Percentiles rank a stretch among this genome's conserved stretches.
Conservation (phyloP, 2,329 filamentous ascomycete species). For the Exophiala alcalophila region DNA sequence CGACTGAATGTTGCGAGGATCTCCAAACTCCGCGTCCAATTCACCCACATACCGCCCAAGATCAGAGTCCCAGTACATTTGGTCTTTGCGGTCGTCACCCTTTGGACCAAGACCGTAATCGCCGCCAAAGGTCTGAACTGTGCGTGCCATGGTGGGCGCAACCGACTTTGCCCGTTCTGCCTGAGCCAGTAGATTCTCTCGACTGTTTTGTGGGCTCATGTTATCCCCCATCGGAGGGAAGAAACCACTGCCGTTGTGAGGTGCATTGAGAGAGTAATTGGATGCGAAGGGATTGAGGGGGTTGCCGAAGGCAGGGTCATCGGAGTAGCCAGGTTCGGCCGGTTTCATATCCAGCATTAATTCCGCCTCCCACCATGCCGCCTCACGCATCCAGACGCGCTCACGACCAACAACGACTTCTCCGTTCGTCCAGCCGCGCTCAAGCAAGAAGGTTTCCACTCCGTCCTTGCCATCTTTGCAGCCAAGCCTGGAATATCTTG, state of each 20-base stretch:
- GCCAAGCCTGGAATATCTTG: constrained; percentile 76
- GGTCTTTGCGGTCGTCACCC: constrained; percentile 72
- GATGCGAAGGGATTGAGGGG: constrained; percentile 56
- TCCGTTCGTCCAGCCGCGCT: constrained; percentile 96
- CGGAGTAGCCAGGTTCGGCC: constrained; percentile 43
- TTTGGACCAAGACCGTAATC: constrained; percentile 88
- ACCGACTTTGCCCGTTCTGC: constrained; percentile 51
- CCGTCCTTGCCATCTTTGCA: constrained; percentile 89
- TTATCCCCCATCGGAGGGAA: constrained; percentile 64
- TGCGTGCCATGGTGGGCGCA: constrained; percentile 62
- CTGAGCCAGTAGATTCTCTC: constrained; percentile 66
- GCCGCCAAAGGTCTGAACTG: constrained; percentile 58
- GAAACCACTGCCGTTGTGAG: constrained; percentile 58
- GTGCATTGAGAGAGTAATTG: constrained; percentile 63
- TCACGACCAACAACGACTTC: constrained; percentile 89
- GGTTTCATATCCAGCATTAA: constrained; percentile 89
- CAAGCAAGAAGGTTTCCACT: constrained; percentile 88
- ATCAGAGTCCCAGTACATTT: constrained; percentile 68
- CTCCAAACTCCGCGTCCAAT: constrained; percentile 73
- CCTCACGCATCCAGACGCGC: constrained; percentile 92
- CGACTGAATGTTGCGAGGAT: constrained; percentile 72
- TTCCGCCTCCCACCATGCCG: constrained; percentile 96
- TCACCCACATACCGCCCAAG: constrained; percentile 63
- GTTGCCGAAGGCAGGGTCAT: constrained; percentile 31
- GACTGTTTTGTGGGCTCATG: constrained; percentile 57